Base-by-base conservation (phyloP, 2,329 filamentous ascomycete species). In the Aspergillus carbonarius region DNA sequence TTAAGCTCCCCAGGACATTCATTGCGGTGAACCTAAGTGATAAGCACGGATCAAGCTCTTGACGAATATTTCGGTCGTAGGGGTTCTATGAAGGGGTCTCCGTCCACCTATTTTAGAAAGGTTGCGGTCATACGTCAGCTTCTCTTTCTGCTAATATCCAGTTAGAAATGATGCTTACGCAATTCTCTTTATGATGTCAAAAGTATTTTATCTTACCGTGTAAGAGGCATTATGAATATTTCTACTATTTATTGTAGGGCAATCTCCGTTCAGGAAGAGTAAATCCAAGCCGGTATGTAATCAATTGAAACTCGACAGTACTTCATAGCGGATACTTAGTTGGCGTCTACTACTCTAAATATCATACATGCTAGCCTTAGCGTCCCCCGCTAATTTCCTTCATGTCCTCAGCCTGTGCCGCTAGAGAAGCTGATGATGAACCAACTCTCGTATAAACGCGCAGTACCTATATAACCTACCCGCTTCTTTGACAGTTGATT, bases 1-100 rank as follows among this genome's bases (percentile, higher is more conserved):
- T 82, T n/a, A 78, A 82, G 71, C 69, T 82, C 40, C 80, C 80
- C 9, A 81, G 81, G 65, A 77, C 76, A 34, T 82, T 82, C 56
- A 75, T 82, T 57, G 79, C 80, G 1, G 79, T 82, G 18, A 82
- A 82, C 60, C 65, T 82, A 20, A 81, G 78, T 61, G 79, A 82
- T 58, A 81, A 81, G 60, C 76, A 79, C 66, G 69, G 72, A 30
- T 64, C 74, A 49, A 67, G 68, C 50, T 30, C 58, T 23, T 58
- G 47, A 55, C 20, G 9, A 8, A 13, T 37, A 20, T 35, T 40
- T n/a, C 39, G n/a, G 4, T 17, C 23, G 23, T 54, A 13, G 12
- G 17, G 37, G 6, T 20, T 12, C 23, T 13, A 5, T 20, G 18
- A 9, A 42, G 17, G 39, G 10, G 39, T 2, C 13, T 12, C 7